These are phyloP conservation scores for Plenodomus lindquistii DNA, from an alignment of 2,329 filamentous ascomycete species.

Conservation along the genomic window DNA sequence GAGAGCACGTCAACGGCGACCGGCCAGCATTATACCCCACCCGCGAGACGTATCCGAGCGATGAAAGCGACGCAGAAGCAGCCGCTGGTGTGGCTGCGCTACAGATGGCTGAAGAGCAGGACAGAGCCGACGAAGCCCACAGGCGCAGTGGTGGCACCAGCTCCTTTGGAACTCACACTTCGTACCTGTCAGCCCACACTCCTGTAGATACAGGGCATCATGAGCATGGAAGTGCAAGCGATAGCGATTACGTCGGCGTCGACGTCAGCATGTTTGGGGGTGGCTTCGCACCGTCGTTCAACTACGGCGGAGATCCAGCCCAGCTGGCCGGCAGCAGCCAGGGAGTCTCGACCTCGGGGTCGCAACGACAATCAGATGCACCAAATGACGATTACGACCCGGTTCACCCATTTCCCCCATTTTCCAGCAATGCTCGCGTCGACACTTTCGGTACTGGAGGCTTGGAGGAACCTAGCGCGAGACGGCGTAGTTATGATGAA, in stretches of 20 bases:
- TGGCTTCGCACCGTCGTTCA: constrained; percentile 66
- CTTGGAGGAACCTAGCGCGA: constrained; percentile 70
- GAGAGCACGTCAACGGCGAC: constrained; percentile 52
- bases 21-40: constrained; percentile 46
- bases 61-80: constrained; percentile 87
- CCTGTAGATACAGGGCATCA: constrained; percentile 30
- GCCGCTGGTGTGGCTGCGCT: constrained; percentile 82
- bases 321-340: constrained; percentile 47
- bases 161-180: constrained; percentile 55
- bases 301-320: constrained; percentile 60
- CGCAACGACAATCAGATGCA: constrained; percentile 50
- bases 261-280: constrained; percentile 77
- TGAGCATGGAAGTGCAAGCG: constrained; percentile 49
- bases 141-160: constrained; percentile 61
- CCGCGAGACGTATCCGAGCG: constrained; percentile 47
- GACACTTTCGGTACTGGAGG: constrained; percentile 93
- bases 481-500: constrained; percentile 87
- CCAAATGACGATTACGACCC: constrained; percentile 50
- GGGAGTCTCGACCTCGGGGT: constrained; percentile 50
- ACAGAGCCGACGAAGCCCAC: constrained; percentile 63
- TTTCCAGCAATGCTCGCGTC: constrained; percentile 68
- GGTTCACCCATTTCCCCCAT: constrained; percentile 62
- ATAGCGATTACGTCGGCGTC: constrained; percentile 71
- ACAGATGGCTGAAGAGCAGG: constrained; percentile 78
- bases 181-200: constrained; percentile 48